Base-by-base conservation (phyloP, 768 basidiomycete species). In the Kwoniella shandongensis region DNA sequence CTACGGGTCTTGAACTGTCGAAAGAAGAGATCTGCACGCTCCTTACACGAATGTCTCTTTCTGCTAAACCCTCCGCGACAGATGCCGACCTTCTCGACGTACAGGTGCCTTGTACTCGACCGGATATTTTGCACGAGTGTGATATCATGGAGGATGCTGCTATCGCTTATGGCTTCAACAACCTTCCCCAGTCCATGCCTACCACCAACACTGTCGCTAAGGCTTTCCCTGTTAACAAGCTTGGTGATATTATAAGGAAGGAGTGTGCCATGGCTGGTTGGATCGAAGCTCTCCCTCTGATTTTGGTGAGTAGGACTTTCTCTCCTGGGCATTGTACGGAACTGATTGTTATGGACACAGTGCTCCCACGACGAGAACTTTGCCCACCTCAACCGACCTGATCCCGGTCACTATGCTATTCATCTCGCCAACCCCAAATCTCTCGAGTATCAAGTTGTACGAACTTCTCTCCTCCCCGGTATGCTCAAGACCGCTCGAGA, bases 341-440 rank as follows among this genome's bases (percentile, higher is more conserved):
- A n/a, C 44, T 25, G 25, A 3, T 39, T 35, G 49, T 7, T 45
- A 23, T 17, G 22, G 42, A 39, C 12, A 23, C 69, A 97, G 92
- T 99, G 94, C 79, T 97, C 94, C 11, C 91, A 92, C 70, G 94
- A 97, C 77, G 96, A 99, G 79, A 98, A 97, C 79, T 99, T 97
- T 72, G 87, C 85, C 47, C 92, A 86, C 81, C 81, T 99, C 61
- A 96, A 96, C 79, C 87, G 86, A 57, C 71, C 79, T 27, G 94
- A 98, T 76, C 87, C 89, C 63, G 85, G 86, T 38, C 83, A 83
- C 32, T 82, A 83, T 20, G 94, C 88, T 1, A 85, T 98, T 61
- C 88, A 88, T 67, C 90, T 98, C 59, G 91, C 88, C 56, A 99
- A 99, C 78, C 96, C 96, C 0, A 97, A 96, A 79, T 91, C 96